Conservation (phyloP, 139 green algal species). For the Bryopsis sp. region DNA sequence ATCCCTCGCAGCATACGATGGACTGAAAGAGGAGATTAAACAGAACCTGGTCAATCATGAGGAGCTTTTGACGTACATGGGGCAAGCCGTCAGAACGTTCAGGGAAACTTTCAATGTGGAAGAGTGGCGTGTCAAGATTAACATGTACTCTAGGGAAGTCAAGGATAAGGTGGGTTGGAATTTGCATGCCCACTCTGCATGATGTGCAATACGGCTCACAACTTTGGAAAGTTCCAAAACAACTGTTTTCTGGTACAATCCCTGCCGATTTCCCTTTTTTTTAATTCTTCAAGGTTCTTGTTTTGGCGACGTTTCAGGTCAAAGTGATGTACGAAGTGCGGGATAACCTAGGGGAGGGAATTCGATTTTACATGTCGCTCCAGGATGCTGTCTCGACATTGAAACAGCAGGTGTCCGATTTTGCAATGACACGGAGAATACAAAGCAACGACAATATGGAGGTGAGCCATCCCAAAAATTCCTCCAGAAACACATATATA, state of each 20-base stretch:
- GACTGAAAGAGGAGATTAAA: conserved; percentile 5
- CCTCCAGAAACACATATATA: too few relatives aligned
- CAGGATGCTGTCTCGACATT: conserved; percentile 67
- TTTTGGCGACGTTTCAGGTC: too few relatives aligned
- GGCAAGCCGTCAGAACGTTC: conserved; percentile 28
- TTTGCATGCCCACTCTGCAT: too few relatives aligned
- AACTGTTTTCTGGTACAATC: neutral
- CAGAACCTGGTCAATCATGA: conserved; percentile 11
- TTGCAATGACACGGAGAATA: conserved; percentile 52
- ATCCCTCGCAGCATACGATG: conserved; percentile 78
- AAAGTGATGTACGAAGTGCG: neutral
- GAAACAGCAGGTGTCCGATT: conserved; percentile 73
- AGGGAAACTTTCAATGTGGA: conserved; percentile 32
- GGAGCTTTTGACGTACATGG: conserved; percentile 7
- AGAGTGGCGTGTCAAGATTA: conserved; percentile 16
- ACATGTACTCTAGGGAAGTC: neutral
- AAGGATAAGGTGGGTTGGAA: neutral
- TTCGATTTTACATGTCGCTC: conserved; percentile 9
- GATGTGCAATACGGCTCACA: too few relatives aligned
- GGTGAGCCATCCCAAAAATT: too few relatives aligned
- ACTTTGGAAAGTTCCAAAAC: neutral
- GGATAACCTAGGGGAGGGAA: conserved; percentile 1
- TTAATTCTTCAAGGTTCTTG: too few relatives aligned
- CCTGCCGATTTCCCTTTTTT: neutral
- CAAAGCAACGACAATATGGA: conserved; percentile 39